Evolutionary conservation across 2,329 filamentous ascomycete species (phyloP), one percentile per base, ranked within the genome.

Genomic region (Arthroderma sp.): DNA sequence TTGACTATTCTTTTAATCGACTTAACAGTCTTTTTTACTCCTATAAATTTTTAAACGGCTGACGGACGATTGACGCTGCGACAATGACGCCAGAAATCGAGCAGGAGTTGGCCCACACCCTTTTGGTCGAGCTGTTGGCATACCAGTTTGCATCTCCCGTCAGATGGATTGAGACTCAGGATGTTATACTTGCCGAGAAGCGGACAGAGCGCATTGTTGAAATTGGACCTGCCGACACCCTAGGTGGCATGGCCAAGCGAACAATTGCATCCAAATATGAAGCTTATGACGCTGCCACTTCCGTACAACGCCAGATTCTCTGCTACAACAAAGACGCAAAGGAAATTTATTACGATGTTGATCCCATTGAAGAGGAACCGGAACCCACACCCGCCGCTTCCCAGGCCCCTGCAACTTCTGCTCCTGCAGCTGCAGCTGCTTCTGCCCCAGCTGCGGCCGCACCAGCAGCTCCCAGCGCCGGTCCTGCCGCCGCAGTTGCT

Each of bases 251-350:
- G 91, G 91, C 91, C 53, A 93, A 88, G 74, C 79, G 89, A 57
- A 98, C 91, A 44, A 70, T 98, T 50, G 86, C 88, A 49, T 88
- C 87, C 62, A 96, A 96, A 69, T 98, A 96, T 67, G 91, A 98
- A 73, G 88, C 89, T 51, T 94, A 95, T 68, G 91, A 98, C 68
- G 91, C 91, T 46, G 91, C 91, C 50, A 89, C 89, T 60, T 95
- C 89, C 5, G 82, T 96, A 37, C 88, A 95, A 69, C 80, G 91
- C 64, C 89, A 96, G 66, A 95, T 98, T 63, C 78, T 98, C 46
- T 96, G 91, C 74, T 98, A 96, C 73, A 96, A 94, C 74, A 98
- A 98, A 68, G 91, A 98, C 61, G 84, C 87, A 46, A 96, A 95
- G 66, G 91, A 98, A 66, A 98, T 98, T 53, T 98, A 98, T 73